phyloP scores from a whole-genome alignment of 2,329 filamentous ascomycete species.

The Xylogone sp. region DNA sequence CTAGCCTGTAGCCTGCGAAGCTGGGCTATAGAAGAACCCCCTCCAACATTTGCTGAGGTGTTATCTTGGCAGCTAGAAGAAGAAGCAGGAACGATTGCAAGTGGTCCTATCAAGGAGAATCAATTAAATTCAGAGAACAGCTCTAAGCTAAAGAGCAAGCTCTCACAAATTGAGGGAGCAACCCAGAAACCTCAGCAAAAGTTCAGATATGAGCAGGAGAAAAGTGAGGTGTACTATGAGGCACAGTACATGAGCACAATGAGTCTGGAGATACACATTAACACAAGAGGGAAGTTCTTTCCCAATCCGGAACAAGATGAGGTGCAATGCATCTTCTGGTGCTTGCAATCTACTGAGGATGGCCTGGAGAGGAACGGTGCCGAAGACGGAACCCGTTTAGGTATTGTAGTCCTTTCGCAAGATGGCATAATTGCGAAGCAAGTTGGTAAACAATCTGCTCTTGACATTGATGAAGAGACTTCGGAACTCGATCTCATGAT shows the following conservation, averaged over 20 bases:
- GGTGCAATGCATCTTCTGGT: conserved; percentile 87
- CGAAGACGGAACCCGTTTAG: conserved; percentile 53
- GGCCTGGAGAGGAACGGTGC: conserved; percentile 44
- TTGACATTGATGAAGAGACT: conserved; percentile 69
- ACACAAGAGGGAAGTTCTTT: conserved; percentile 73
- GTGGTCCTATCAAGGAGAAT: too few relatives aligned
- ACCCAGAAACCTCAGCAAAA: conserved; percentile 79
- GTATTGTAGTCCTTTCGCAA: conserved; percentile 69
- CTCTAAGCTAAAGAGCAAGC: conserved; percentile 25
- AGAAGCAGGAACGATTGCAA: conserved; percentile 7
- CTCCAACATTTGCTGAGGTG: conserved; percentile 70
- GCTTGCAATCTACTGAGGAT: conserved; percentile 71
- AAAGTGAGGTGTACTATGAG: conserved; percentile 75
- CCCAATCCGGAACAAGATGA: conserved; percentile 91
- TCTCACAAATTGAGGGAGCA: conserved; percentile 86
- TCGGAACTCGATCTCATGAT: conserved; percentile 84
- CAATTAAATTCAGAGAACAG: conserved; percentile 12
- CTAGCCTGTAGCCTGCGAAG: conserved; percentile 57
- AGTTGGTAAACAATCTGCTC: conserved; percentile 56
- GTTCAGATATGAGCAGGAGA: conserved; percentile 81
- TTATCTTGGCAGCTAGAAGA: conserved; percentile 56
- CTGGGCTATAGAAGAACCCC: conserved; percentile 73
- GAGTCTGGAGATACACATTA: conserved; percentile 90
- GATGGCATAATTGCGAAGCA: conserved; percentile 54
- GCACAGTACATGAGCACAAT: conserved; percentile 94